Evolutionary conservation across 306 rosid genomes (phyloP).

Genomic region (Lathyrus oleraceus): DNA sequence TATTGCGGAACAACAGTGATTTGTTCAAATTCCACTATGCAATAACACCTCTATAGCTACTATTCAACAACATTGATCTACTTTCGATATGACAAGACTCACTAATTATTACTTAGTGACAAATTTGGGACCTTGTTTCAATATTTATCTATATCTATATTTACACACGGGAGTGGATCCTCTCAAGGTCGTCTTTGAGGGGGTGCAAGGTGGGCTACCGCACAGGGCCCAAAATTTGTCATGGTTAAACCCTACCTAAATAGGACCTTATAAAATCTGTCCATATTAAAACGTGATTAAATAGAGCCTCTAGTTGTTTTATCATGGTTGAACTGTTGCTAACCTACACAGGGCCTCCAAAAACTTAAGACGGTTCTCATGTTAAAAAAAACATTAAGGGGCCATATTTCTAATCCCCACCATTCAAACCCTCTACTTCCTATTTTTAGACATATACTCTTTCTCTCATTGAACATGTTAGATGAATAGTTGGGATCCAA

Average conservation of each 20-base stretch:
- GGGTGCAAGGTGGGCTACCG: too few relatives aligned
- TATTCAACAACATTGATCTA: not conserved
- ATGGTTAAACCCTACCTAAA: too few relatives aligned
- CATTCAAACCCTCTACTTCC: not conserved
- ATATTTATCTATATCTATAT: not conserved
- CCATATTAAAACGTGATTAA: too few relatives aligned
- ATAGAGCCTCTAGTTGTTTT: too few relatives aligned
- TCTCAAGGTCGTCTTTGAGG: not conserved
- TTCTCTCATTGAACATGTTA: not conserved
- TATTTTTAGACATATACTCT: not conserved
- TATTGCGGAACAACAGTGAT: too few relatives aligned
- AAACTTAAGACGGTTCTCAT: too few relatives aligned
- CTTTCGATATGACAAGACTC: not conserved
- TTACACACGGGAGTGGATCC: not conserved
- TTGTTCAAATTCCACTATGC: too few relatives aligned
- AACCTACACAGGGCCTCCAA: too few relatives aligned
- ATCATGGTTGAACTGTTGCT: too few relatives aligned
- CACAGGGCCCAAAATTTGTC: too few relatives aligned
- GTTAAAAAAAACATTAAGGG: not conserved
- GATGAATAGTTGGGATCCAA: not conserved
- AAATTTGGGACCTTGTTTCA: slow-evolving; percentile 4
- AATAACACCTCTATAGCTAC: too few relatives aligned
- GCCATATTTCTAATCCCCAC: not conserved
- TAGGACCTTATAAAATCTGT: too few relatives aligned
- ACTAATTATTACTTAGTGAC: not conserved